Conservation (phyloP, 352 stramenopile species). For the Pythium apleroticum region DNA sequence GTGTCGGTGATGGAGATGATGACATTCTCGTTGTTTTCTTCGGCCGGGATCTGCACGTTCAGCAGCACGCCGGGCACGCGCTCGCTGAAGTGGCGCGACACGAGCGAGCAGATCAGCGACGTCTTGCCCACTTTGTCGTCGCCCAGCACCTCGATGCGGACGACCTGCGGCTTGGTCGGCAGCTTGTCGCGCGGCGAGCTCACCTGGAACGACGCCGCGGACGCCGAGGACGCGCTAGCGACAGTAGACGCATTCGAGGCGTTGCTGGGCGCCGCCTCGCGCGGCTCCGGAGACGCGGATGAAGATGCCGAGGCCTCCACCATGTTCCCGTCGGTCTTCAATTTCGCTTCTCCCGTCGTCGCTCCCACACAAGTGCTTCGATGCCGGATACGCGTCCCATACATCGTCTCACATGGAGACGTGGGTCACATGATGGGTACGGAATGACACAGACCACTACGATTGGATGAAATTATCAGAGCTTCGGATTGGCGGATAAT, state of each 20-base stretch:
- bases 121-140: conserved; percentile 92
- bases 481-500: no score
- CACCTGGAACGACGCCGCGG: conserved; percentile 5
- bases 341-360: conserved; percentile 1
- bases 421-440: not conserved
- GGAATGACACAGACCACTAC: not conserved
- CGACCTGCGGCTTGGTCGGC: conserved; percentile 73
- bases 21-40: conserved; percentile 89
- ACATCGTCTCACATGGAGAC: not conserved
- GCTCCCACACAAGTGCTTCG: not conserved
- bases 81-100: conserved; percentile 88
- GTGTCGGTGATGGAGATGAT: conserved; percentile 90
- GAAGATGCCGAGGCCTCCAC: conserved; percentile 12
- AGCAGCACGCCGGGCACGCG: conserved; percentile 85
- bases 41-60: conserved; percentile 86
- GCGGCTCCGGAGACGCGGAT: conserved; percentile 2
- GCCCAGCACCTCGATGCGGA: conserved; percentile 87
- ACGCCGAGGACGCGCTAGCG: not conserved
- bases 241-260: not conserved
- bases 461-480: conserved; percentile 5
- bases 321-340: conserved; percentile 4
- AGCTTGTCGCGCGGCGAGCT: conserved; percentile 39
- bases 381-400: conserved; percentile 10
- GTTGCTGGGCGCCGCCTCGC: conserved; percentile 3
- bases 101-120: conserved; percentile 89